These are phyloP conservation scores for Rossbeevera mucosa DNA, from an alignment of 768 basidiomycete species.

Conservation along the genomic window DNA sequence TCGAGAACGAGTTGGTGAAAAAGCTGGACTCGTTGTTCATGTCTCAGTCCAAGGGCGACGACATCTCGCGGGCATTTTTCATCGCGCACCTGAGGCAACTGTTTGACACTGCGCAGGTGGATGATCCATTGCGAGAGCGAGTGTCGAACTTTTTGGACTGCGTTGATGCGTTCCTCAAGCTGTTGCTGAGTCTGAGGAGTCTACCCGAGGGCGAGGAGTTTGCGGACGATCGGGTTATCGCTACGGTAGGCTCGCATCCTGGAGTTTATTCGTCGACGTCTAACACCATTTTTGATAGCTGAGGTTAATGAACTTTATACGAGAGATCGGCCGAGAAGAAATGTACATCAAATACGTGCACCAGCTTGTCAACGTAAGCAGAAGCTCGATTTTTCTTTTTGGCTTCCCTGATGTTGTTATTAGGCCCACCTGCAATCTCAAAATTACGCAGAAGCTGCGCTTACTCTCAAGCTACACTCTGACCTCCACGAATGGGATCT, in stretches of 20 bases:
- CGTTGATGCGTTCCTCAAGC: constrained; percentile 88
- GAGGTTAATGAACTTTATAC: constrained; percentile 90
- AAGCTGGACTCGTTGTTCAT: constrained; percentile 89
- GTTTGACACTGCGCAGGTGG: constrained; percentile 82
- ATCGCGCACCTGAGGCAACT: constrained; percentile 82
- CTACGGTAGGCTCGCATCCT: constrained; percentile 52
- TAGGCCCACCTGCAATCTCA: constrained; percentile 87
- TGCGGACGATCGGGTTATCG: constrained; percentile 90
- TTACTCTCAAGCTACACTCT: constrained; percentile 90
- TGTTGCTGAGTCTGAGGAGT: constrained; percentile 80
- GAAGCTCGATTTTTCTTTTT: background rate
- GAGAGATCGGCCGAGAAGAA: constrained; percentile 85
- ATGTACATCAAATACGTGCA: constrained; percentile 97
- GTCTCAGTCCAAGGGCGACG: constrained; percentile 87
- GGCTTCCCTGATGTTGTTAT: constrained; percentile 25
- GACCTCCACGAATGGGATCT: constrained; percentile 91
- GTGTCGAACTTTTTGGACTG: constrained; percentile 83
- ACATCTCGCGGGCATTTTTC: constrained; percentile 90
- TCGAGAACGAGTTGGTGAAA: constrained; percentile 90
- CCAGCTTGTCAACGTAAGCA: constrained; percentile 80
- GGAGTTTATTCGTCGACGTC: background rate
- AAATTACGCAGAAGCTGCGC: constrained; percentile 88
- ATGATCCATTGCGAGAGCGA: constrained; percentile 70
- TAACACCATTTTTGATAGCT: constrained; percentile 44
- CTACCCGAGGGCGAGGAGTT: constrained; percentile 92